Base-by-base conservation (phyloP, 164 flowering plant species). In the Umbilicus rupestris region DNA sequence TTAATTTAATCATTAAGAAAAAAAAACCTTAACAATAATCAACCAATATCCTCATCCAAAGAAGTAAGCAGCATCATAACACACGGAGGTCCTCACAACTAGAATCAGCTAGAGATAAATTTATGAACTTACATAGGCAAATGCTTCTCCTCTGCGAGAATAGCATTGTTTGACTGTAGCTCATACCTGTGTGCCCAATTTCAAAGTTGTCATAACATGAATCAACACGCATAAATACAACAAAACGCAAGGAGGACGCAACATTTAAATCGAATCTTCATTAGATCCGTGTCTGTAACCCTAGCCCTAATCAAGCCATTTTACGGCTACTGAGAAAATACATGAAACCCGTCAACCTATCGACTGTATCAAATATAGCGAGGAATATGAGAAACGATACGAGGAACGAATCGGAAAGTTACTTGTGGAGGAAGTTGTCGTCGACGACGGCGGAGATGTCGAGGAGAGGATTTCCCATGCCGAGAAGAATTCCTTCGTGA, bases 71-170 rank as follows among this genome's bases (percentile, higher is more conserved):
- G 1, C 14, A 42, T 10, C 45, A 45, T 17, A 16, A 45, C 16
- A 45, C 7, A 19, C n/a, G n/a, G n/a, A n/a, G n/a, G n/a, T n/a
- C n/a, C n/a, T n/a, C n/a, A n/a, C n/a, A n/a, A n/a, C n/a, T n/a
- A n/a, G n/a, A n/a, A n/a, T n/a, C n/a, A n/a, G n/a, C n/a, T n/a
- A n/a, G n/a, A n/a, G n/a, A n/a, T n/a, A n/a, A n/a, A n/a, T 15
- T n/a, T n/a, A 50, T 9, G 3, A 20, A 71, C 91, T 82, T 73
- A 86, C 97, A 90, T 81, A 1, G 92, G 83, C 45, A 80, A 5
- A 65, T 90, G 97, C 68, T 88, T 90, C 35, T 90, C 94, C 77
- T 86, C 97, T 8, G 94, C 97, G 41, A 90, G 92, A 74, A 87
- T 86, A 45, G 97, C 94, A 82, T 90, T 77, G 78, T 88, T 88